These are phyloP conservation scores for Vinca minor DNA, from an alignment of 257 asterid species.

Conservation along the genomic window DNA sequence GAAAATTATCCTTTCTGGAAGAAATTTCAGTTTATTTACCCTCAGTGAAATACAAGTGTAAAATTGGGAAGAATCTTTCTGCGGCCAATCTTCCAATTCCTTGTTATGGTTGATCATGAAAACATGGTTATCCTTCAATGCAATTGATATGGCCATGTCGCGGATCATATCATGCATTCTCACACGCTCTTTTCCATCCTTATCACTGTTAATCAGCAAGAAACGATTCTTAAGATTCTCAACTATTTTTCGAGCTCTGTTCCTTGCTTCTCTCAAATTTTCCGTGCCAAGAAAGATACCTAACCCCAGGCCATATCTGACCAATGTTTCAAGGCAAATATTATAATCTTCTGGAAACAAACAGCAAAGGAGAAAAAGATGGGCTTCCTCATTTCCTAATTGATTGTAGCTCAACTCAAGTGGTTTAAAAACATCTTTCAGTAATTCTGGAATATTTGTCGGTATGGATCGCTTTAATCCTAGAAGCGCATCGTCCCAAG, in stretches of 20 bases:
- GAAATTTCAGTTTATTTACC: too few relatives aligned
- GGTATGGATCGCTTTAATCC: conserved; percentile 4
- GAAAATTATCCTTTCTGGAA: background rate
- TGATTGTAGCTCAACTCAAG: too few relatives aligned
- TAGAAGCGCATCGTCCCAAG: conserved; percentile 18
- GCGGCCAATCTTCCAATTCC: conserved; percentile 5
- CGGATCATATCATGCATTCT: conserved; percentile 9
- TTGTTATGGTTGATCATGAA: conserved; percentile 1
- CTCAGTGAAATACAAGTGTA: too few relatives aligned
- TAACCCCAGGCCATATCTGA: conserved; percentile 16
- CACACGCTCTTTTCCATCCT: background rate
- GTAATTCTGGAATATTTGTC: background rate
- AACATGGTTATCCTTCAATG: background rate
- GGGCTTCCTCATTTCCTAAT: too few relatives aligned
- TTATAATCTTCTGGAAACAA: too few relatives aligned
- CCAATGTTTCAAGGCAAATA: background rate
- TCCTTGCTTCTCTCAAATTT: conserved; percentile 13
- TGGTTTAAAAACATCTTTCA: conserved; percentile 4
- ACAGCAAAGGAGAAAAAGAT: too few relatives aligned
- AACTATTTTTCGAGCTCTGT: conserved; percentile 1
- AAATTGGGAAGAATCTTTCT: background rate
- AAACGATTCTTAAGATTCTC: conserved; percentile 6
- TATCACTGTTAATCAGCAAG: background rate
- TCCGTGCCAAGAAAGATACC: conserved; percentile 4
- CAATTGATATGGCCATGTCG: conserved; percentile 16